Conservation (phyloP, 2,329 filamentous ascomycete species). For the Sporothrix luriei region DNA sequence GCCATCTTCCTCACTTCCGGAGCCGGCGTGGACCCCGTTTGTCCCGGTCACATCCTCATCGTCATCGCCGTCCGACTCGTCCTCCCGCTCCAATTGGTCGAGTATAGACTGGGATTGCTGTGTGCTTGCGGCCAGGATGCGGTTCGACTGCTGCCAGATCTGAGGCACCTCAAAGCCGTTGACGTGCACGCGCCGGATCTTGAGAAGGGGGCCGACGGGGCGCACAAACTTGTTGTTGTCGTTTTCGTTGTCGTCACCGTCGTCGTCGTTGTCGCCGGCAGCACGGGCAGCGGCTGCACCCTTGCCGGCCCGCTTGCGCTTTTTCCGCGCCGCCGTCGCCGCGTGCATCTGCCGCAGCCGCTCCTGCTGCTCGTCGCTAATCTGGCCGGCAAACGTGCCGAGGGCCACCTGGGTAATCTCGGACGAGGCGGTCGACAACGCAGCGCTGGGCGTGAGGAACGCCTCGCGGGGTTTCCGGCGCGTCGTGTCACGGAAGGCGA, state of each 20-base stretch:
- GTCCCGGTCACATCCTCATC: conserved; percentile 44
- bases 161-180: conserved; percentile 86
- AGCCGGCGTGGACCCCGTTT: conserved; percentile 38
- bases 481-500: conserved; percentile 59
- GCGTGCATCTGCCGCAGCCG: conserved; percentile 54
- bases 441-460: conserved; percentile 73
- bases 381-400: conserved; percentile 72
- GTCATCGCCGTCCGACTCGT: conserved; percentile 49
- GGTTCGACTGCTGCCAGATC: conserved; percentile 90
- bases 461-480: conserved; percentile 65
- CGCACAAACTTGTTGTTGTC: conserved; percentile 74
- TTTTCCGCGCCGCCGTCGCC: conserved; percentile 61
- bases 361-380: conserved; percentile 72
- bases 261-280: conserved; percentile 50
- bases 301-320: conserved; percentile 65
- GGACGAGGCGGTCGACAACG: conserved; percentile 69
- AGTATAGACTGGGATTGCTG: conserved; percentile 53
- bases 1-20: conserved; percentile 28
- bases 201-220: conserved; percentile 63
- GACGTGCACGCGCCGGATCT: conserved; percentile 79
- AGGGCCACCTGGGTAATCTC: conserved; percentile 77
- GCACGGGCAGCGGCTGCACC: background rate
- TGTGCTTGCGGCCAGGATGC: conserved; percentile 67
- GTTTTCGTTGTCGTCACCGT: conserved; percentile 58
- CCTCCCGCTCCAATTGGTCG: conserved; percentile 52